Evolutionary conservation across 106 monocot species (phyloP).

Genomic region (Apostasia ramifera): DNA sequence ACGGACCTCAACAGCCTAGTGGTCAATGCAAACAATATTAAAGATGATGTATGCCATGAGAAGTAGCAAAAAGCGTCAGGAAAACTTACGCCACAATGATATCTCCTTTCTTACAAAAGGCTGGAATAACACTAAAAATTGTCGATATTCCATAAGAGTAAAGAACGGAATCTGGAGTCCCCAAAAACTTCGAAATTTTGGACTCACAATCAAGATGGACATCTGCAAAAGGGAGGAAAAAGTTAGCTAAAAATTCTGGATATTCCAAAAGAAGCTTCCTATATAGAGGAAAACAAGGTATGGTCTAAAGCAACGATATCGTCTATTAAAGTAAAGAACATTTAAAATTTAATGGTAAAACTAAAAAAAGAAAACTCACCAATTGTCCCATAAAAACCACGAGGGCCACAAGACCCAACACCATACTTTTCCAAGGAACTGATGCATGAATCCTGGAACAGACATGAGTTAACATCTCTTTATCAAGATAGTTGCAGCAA

Average conservation of each 20-base stretch:
- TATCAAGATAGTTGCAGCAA: slow-evolving; percentile 8
- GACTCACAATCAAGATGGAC: slow-evolving; percentile 96
- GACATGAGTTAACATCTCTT: background rate
- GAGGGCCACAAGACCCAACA: slow-evolving; percentile 98
- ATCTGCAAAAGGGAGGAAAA: slow-evolving; percentile 41
- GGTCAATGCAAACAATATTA: too few relatives aligned
- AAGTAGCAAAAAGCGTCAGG: too few relatives aligned
- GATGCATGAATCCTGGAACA: slow-evolving; percentile 70
- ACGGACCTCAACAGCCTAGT: too few relatives aligned
- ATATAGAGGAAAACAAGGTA: too few relatives aligned
- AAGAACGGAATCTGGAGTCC: slow-evolving; percentile 90
- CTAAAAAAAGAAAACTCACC: slow-evolving; percentile 28
- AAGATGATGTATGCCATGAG: too few relatives aligned
- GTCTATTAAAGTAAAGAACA: too few relatives aligned
- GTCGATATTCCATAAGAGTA: slow-evolving; percentile 99
- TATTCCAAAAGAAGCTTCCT: background rate
- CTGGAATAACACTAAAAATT: slow-evolving; percentile 98
- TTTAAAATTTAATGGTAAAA: too few relatives aligned
- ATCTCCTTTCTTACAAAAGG: slow-evolving; percentile 98
- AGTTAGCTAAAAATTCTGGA: background rate
- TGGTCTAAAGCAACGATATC: too few relatives aligned
- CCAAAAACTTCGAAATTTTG: slow-evolving; percentile 87
- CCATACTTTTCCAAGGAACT: slow-evolving; percentile 94
- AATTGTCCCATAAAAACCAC: slow-evolving; percentile 93
- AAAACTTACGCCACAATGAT: slow-evolving; percentile 90